A percentile compares a stretch with the other conserved stretches of the same genome.
These are phyloP conservation scores for Berberis vulgaris DNA, from an alignment of 164 flowering plant species.

Conservation along the genomic window DNA sequence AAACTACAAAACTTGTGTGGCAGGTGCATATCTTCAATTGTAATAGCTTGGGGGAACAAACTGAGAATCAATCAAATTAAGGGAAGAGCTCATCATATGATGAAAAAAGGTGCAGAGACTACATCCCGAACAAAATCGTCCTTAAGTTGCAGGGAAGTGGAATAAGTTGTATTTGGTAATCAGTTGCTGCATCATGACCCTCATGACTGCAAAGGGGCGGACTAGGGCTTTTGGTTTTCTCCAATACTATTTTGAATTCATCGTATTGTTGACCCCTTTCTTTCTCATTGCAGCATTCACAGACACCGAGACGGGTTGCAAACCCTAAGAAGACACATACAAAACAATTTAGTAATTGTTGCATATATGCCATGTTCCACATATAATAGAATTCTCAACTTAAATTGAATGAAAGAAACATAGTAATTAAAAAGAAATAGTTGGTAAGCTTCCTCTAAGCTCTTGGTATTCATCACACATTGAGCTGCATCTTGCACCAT, in stretches of 20 bases:
- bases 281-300: no score
- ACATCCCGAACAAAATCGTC: neutral
- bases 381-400: neutral
- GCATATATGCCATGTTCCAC: neutral
- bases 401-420: neutral
- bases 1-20: no score
- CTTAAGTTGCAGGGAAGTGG: neutral
- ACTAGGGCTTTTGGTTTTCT: no score
- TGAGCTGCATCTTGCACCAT: slow-evolving; percentile 8
- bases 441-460: slow-evolving; percentile 6
- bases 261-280: no score
- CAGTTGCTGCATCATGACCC: neutral
- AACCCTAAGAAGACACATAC: no score
- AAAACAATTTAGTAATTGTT: neutral
- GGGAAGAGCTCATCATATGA: no score
- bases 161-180: neutral
- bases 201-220: neutral
- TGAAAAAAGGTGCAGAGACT: slow-evolving; percentile 6
- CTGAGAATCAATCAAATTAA: no score
- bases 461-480: slow-evolving; percentile 6
- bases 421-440: slow-evolving; percentile 6
- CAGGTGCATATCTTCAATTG: no score
- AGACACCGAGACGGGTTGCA: no score
- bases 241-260: no score
- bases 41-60: no score